Evolutionary conservation across 2,329 filamentous ascomycete genomes (phyloP), one percentile per base, ranked within the genome.

Genomic region (Whalleya microplaca): DNA sequence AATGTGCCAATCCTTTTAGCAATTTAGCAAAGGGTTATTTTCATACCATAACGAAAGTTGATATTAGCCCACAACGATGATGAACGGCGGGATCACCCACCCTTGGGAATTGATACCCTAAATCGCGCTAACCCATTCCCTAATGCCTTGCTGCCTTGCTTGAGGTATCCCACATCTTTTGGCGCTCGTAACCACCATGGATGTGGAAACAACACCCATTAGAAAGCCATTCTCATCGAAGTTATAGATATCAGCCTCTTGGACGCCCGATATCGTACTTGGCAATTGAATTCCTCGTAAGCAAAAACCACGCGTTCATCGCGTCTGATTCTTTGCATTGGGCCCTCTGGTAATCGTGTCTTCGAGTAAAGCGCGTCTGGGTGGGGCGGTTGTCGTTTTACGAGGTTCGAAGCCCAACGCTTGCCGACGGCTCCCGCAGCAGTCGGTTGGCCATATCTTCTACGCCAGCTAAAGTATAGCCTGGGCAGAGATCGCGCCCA

Each of bases 201-300:
- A 40, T 12, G 51, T 45, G 1, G 16, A 51, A 48, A 71, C 71
- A 18, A 69, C 56, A 48, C 69, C 69, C 42, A 73, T 71, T 32
- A 65, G 59, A 64, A 72, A 73, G 48, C 66, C 66, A 32, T 64
- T 71, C 56, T 73, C 58, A 53, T 67, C 53, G 43, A 67, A 69
- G 58, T 66, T 67, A 44, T 66, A 66, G 44, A 64, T 45, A 61
- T 68, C 63, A 7, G 16, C 29, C 12, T 62, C 55, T 10, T 46
- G 19, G 52, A 67, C 64, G 18, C 61, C n/a, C n/a, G n/a, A n/a
- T n/a, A n/a, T n/a, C 56, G 47, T 68, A 66, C 32, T 66, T 67
- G 12, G 58, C 59, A 14, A 48, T 56, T 32, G 55, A 54, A 41
- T 59, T 60, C 14, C 23, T 16, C 21, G 66, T 56, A 52, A 65